phyloP scores from a whole-genome alignment of 495 filamentous ascomycete species.

The Penicillium argentinense region DNA sequence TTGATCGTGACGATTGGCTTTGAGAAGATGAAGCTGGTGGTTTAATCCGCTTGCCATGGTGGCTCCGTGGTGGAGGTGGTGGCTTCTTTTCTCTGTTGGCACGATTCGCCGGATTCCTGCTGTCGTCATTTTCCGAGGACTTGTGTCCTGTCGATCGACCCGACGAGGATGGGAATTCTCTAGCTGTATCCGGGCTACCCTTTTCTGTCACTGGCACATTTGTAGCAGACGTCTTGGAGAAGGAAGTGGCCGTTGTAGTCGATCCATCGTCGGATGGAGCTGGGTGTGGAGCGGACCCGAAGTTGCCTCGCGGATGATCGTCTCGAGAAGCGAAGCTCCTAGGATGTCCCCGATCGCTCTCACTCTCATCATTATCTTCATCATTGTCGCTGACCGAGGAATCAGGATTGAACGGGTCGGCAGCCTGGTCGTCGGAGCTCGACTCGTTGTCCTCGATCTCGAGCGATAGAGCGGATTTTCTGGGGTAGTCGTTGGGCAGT shows the following conservation, averaged over 20 bases:
- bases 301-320: conserved; percentile 21
- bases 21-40: conserved; percentile 27
- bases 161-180: conserved; percentile 1
- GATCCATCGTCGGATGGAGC: conserved; percentile 29
- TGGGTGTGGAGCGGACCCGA: conserved; percentile 29
- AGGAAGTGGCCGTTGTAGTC: conserved; percentile 9
- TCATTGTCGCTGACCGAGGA: conserved; percentile 29
- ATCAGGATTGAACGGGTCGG: conserved; percentile 33
- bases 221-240: conserved; percentile 6
- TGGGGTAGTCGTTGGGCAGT: conserved; percentile 18
- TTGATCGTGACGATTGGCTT: conserved; percentile 22
- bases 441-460: conserved; percentile 26
- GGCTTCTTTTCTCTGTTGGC: conserved; percentile 39
- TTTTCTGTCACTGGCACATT: conserved; percentile 6
- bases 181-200: conserved; percentile 1
- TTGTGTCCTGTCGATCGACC: conserved; percentile 34
- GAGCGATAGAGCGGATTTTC: conserved; percentile 20
- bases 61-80: conserved; percentile 60
- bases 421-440: conserved; percentile 28
- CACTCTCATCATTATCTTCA: conserved; percentile 3
- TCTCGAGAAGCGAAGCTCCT: conserved; percentile 10
- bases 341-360: conserved; percentile 1
- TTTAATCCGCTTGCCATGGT: conserved; percentile 69
- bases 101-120: conserved; percentile 33
- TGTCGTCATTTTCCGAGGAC: conserved; percentile 31